A percentile compares a stretch with the other conserved stretches of the same genome.
Evolutionary conservation across 768 basidiomycete species (phyloP).

Genomic region (Fibroporia radiculosa): DNA sequence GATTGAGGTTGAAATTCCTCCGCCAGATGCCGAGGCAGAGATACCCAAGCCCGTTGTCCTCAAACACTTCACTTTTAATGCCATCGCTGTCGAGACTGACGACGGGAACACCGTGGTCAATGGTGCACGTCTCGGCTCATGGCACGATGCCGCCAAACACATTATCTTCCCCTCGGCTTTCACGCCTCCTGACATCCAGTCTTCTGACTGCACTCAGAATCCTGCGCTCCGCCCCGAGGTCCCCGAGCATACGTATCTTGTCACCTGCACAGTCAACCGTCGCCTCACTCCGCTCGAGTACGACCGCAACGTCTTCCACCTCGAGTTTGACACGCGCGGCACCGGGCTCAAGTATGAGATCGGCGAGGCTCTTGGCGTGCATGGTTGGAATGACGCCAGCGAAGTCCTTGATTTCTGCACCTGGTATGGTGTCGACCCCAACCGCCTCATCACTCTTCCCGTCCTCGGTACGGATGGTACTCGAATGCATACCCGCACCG

Average conservation of each 20-base stretch:
- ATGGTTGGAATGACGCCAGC: conserved; percentile 92
- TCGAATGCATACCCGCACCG: conserved; percentile 84
- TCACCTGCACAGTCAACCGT: conserved; percentile 90
- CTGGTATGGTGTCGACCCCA: conserved; percentile 86
- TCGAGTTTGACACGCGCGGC: conserved; percentile 88
- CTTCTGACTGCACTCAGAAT: conserved; percentile 42
- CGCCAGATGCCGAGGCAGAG: conserved; percentile 15
- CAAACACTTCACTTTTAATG: conserved; percentile 64
- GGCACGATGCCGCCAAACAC: conserved; percentile 86
- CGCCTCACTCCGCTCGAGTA: conserved; percentile 93
- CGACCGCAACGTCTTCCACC: conserved; percentile 97
- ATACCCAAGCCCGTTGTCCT: conserved; percentile 26
- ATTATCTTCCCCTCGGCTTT: conserved; percentile 83
- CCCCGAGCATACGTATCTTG: conserved; percentile 84
- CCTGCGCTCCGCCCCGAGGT: conserved; percentile 80
- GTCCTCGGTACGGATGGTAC: conserved; percentile 50
- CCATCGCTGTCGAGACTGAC: conserved; percentile 60
- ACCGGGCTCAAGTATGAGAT: conserved; percentile 94
- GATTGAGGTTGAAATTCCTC: conserved; percentile 41
- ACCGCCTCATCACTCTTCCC: conserved; percentile 76
- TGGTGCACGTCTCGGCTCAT: conserved; percentile 54
- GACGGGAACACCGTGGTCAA: conserved; percentile 51
- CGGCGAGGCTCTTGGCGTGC: conserved; percentile 93
- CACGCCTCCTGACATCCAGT: conserved; percentile 34
- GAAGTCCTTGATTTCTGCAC: conserved; percentile 85